phyloP scores from a whole-genome alignment of 805 yeast genomes.

The Hanseniaspora opuntiae region DNA sequence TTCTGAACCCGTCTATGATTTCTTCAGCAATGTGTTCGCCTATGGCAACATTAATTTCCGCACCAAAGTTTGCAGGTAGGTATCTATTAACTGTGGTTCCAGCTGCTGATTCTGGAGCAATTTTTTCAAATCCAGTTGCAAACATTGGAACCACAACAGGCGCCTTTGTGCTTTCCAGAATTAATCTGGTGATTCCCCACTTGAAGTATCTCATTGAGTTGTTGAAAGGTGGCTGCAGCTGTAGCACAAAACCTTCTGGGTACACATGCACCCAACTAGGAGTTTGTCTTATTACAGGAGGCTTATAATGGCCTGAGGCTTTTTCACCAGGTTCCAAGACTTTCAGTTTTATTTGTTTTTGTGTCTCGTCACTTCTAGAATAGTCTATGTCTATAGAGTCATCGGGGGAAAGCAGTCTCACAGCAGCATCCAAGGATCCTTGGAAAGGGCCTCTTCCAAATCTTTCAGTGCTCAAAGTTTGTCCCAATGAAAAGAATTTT shows the following conservation, averaged over 20 bases:
- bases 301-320: constrained; percentile 23
- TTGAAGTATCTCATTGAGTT: constrained; percentile 88
- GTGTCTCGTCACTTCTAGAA: constrained; percentile 19
- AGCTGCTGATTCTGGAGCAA: constrained; percentile 62
- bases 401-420: constrained; percentile 66
- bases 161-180: constrained; percentile 67
- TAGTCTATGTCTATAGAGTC: constrained; percentile 38
- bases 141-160: constrained; percentile 84
- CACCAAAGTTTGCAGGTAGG: constrained; percentile 51
- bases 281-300: constrained; percentile 47
- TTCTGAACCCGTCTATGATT: constrained; percentile 46
- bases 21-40: constrained; percentile 59
- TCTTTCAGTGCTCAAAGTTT: constrained; percentile 71
- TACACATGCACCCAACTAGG: constrained; percentile 88
- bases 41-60: constrained; percentile 52
- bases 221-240: constrained; percentile 59
- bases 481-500: constrained; percentile 71
- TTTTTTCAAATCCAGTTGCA: constrained; percentile 71
- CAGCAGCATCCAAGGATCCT: constrained; percentile 74
- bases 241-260: constrained; percentile 91
- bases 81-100: constrained; percentile 42
- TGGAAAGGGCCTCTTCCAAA: constrained; percentile 93
- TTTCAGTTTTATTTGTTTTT: background rate
- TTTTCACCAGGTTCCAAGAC: constrained; percentile 17
- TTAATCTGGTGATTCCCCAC: constrained; percentile 83